Evolutionary conservation across 495 filamentous ascomycete species (phyloP).

Genomic region (Penicillium diatomitis): DNA sequence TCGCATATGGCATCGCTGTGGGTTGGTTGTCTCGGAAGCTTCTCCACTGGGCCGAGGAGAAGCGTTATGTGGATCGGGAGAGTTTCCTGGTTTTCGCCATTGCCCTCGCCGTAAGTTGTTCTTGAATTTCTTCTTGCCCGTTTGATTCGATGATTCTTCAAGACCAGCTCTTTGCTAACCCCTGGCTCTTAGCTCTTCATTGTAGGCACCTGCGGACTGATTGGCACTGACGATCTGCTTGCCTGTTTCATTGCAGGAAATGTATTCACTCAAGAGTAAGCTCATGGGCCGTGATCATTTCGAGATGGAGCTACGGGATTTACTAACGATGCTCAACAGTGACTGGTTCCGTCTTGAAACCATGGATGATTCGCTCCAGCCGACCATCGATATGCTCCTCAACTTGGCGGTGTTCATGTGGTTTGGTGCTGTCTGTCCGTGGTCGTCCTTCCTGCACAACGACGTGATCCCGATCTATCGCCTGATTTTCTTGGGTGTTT

Average conservation of each 20-base stretch:
- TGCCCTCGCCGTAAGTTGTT: slow-evolving; percentile 57
- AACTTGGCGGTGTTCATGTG: slow-evolving; percentile 86
- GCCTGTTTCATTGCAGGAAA: slow-evolving; percentile 94
- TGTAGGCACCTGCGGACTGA: slow-evolving; percentile 76
- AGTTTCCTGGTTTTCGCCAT: slow-evolving; percentile 87
- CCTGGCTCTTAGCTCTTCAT: slow-evolving; percentile 53
- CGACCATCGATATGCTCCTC: slow-evolving; percentile 80
- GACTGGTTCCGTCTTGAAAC: slow-evolving; percentile 92
- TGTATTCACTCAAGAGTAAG: slow-evolving; percentile 73
- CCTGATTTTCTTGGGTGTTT: slow-evolving; percentile 66
- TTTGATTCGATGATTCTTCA: not conserved
- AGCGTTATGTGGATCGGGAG: slow-evolving; percentile 77
- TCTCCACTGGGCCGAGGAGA: slow-evolving; percentile 76
- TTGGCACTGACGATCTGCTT: slow-evolving; percentile 86
- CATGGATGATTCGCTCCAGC: slow-evolving; percentile 79
- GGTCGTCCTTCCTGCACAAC: slow-evolving; percentile 60
- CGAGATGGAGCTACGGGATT: too few relatives aligned
- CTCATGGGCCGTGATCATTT: too few relatives aligned
- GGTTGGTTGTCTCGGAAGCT: slow-evolving; percentile 76
- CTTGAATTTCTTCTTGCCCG: not conserved
- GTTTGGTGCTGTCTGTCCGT: slow-evolving; percentile 84
- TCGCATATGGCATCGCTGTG: slow-evolving; percentile 65
- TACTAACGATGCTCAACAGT: slow-evolving; percentile 10
- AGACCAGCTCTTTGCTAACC: slow-evolving; percentile 6
- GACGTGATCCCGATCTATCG: slow-evolving; percentile 66